A percentile compares a stretch with the other conserved stretches of the same genome.
phyloP scores from a whole-genome alignment of 2,329 filamentous ascomycete genomes.

The Spiromastix sp. region DNA sequence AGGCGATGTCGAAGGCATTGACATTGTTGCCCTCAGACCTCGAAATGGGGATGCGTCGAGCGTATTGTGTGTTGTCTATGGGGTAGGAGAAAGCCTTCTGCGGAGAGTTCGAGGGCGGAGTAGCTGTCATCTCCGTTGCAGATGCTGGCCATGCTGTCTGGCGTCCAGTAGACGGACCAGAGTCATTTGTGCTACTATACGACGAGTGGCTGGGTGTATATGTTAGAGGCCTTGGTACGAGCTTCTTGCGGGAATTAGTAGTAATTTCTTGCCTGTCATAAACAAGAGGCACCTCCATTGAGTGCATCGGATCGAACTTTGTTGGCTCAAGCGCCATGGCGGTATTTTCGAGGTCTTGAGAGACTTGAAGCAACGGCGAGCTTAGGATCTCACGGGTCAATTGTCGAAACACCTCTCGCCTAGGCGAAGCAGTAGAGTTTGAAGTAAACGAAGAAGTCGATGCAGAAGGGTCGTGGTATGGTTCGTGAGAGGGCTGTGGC shows the following conservation, averaged over 20 bases:
- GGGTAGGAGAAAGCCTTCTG: slow-evolving; percentile 14
- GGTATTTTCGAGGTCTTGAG: slow-evolving; percentile 4
- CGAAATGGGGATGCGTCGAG: slow-evolving; percentile 13
- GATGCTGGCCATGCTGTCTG: slow-evolving; percentile 15
- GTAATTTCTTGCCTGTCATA: slow-evolving; percentile 17
- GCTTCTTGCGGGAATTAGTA: too few species aligned
- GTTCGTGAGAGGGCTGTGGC: background rate
- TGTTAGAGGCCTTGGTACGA: too few species aligned
- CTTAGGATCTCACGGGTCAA: slow-evolving; percentile 13
- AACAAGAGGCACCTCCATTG: slow-evolving; percentile 20
- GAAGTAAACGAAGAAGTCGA: slow-evolving; percentile 1
- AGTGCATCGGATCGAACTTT: slow-evolving; percentile 13
- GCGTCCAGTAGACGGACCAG: slow-evolving; percentile 18
- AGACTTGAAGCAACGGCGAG: slow-evolving; percentile 8
- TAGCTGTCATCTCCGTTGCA: slow-evolving; percentile 8
- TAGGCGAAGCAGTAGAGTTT: slow-evolving; percentile 7
- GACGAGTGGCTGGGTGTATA: slow-evolving; percentile 16
- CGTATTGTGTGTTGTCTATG: slow-evolving; percentile 8
- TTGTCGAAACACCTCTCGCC: slow-evolving; percentile 9
- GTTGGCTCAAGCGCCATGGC: slow-evolving; percentile 8
- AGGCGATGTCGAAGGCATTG: slow-evolving; percentile 9
- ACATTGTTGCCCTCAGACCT: slow-evolving; percentile 13
- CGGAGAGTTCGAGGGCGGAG: slow-evolving; percentile 7
- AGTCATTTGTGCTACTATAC: slow-evolving; percentile 18
- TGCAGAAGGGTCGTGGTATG: background rate